Percentiles rank a stretch among this genome's conserved stretches.
Evolutionary conservation across 306 rosid species (phyloP).

Genomic region (Acacia crassicarpa): DNA sequence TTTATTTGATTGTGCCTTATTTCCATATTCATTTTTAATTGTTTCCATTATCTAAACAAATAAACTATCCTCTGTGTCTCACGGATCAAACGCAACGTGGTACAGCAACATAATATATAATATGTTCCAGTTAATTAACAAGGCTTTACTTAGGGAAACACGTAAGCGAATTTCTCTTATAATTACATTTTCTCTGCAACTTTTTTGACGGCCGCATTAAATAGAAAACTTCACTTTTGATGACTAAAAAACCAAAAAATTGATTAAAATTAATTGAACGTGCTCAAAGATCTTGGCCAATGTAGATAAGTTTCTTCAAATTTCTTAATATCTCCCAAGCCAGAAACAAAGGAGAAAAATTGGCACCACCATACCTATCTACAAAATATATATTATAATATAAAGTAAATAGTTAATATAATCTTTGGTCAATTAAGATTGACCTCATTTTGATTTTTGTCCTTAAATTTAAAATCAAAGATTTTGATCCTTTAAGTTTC

Average conservation of each 20-base stretch:
- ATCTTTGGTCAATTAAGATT: no score
- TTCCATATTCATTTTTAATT: neutral
- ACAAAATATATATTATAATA: neutral
- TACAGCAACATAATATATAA: neutral
- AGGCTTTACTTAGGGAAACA: conserved; percentile 30
- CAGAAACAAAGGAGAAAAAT: conserved; percentile 17
- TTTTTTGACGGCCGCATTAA: conserved; percentile 47
- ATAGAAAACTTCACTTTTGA: conserved; percentile 30
- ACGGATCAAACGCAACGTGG: conserved; percentile 31
- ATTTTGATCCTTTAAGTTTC: no score
- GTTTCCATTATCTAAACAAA: conserved; percentile 17
- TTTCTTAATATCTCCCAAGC: conserved; percentile 21
- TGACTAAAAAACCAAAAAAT: conserved; percentile 21
- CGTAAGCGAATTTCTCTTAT: conserved; percentile 32
- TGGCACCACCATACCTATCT: neutral
- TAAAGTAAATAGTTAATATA: neutral
- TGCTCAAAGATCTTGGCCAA: conserved; percentile 26
- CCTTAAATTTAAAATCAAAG: no score
- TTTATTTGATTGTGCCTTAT: neutral
- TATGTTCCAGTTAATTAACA: conserved; percentile 23
- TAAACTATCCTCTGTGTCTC: conserved; percentile 8
- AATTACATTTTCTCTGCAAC: conserved; percentile 13
- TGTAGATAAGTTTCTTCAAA: conserved; percentile 28
- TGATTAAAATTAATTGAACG: conserved; percentile 21
- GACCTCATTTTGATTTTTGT: no score